Percentiles rank a stretch among this genome's conserved stretches.
These are phyloP conservation scores for Ophiocordyceps camponoti-rufipedis DNA, from an alignment of 2,329 filamentous ascomycete genomes.

Conservation along the genomic window DNA sequence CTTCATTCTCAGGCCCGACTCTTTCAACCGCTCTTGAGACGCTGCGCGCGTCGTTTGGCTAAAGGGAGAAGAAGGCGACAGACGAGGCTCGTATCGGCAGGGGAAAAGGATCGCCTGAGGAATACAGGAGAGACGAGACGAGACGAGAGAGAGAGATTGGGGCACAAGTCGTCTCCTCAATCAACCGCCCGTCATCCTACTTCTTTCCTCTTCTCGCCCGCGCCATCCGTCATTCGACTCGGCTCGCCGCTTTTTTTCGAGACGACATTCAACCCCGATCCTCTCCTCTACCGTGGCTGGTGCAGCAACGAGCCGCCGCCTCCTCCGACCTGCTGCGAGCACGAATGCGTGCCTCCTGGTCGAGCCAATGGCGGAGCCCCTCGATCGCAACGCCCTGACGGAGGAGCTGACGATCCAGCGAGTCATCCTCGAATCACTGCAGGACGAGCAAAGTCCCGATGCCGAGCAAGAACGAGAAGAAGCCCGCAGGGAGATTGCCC, in stretches of 20 bases:
- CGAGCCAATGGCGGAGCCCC: not conserved
- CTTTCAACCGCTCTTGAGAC: not conserved
- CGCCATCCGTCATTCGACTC: too few relatives aligned
- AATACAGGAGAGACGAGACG: not conserved
- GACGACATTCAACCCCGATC: too few relatives aligned
- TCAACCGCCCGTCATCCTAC: too few relatives aligned
- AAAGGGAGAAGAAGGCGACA: not conserved
- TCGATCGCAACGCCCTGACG: slow-evolving; percentile 5
- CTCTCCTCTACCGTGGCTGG: not conserved
- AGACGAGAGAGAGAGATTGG: too few relatives aligned
- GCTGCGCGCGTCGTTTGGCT: not conserved
- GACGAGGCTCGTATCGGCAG: not conserved
- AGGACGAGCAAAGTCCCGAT: slow-evolving; percentile 4
- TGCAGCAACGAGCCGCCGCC: not conserved
- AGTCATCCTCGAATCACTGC: slow-evolving; percentile 24
- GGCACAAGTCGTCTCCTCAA: too few relatives aligned
- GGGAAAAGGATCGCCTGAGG: not conserved
- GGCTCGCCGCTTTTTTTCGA: too few relatives aligned
- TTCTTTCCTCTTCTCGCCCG: too few relatives aligned
- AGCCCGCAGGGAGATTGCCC: slow-evolving; percentile 9
- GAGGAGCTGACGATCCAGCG: slow-evolving; percentile 24
- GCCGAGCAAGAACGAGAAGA: slow-evolving; percentile 13
- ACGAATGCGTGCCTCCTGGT: not conserved
- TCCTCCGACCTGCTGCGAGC: not conserved
- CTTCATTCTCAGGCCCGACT: not conserved